These are phyloP conservation scores for Diplocarpon mali DNA, from an alignment of 2,329 filamentous ascomycete genomes.

Conservation along the genomic window DNA sequence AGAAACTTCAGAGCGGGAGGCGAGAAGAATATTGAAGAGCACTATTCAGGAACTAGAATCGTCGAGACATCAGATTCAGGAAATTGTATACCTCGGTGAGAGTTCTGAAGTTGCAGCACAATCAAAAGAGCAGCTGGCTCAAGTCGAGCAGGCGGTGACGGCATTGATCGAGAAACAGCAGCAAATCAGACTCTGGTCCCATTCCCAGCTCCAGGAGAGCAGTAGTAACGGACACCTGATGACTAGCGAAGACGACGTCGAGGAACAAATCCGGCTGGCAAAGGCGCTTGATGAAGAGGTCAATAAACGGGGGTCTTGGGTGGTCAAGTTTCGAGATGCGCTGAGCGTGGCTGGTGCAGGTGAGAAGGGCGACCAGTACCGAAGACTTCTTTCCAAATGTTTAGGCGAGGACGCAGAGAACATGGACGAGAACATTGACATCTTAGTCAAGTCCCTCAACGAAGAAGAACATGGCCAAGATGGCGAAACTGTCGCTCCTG, in stretches of 20 bases:
- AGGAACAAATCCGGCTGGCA: conserved; percentile 46
- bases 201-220: conserved; percentile 35
- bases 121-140: conserved; percentile 16
- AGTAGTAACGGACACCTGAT: conserved; percentile 36
- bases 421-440: conserved; percentile 23
- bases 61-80: conserved; percentile 43
- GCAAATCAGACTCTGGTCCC: conserved; percentile 28
- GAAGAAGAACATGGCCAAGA: conserved; percentile 13
- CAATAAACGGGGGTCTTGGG: conserved; percentile 36
- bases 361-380: conserved; percentile 64
- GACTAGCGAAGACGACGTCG: conserved; percentile 35
- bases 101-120: conserved; percentile 33
- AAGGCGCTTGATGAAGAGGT: conserved; percentile 48
- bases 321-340: conserved; percentile 57
- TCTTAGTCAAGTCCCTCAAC: conserved; percentile 19
- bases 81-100: neutral
- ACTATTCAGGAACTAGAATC: conserved; percentile 56
- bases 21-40: conserved; percentile 52
- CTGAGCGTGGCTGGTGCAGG: conserved; percentile 58
- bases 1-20: conserved; percentile 57
- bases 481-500: conserved; percentile 5
- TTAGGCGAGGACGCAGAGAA: conserved; percentile 39
- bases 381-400: conserved; percentile 26
- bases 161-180: conserved; percentile 37
- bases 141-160: conserved; percentile 18